Conservation (phyloP, 2,329 filamentous ascomycete species). For the Scedosporium minutisporum region DNA sequence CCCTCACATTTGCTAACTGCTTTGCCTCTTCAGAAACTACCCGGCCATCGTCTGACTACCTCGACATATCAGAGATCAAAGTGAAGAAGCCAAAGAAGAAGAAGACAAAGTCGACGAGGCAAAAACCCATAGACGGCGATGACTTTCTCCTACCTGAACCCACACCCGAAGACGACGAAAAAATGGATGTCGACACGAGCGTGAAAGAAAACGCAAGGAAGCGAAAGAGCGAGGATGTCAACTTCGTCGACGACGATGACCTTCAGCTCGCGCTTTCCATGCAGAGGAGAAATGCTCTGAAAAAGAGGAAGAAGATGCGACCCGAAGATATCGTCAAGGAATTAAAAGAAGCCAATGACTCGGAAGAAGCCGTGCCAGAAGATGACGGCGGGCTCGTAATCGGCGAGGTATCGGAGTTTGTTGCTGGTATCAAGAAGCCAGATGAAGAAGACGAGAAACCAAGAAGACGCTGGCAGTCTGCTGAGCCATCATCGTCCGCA, state of each 20-base stretch:
- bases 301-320: slow-evolving; percentile 79
- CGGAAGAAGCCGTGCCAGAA: slow-evolving; percentile 30
- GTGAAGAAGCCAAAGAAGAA: slow-evolving; percentile 94
- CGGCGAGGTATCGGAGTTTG: slow-evolving; percentile 91
- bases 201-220: slow-evolving; percentile 31
- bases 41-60: slow-evolving; percentile 62
- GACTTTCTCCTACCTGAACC: slow-evolving; percentile 34
- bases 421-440: slow-evolving; percentile 67
- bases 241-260: slow-evolving; percentile 84
- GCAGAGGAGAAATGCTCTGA: slow-evolving; percentile 75
- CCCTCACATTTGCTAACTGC: neutral
- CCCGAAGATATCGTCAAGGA: slow-evolving; percentile 83
- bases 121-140: slow-evolving; percentile 57
- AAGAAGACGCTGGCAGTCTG: slow-evolving; percentile 27
- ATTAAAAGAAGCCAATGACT: slow-evolving; percentile 46
- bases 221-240: slow-evolving; percentile 57
- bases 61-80: slow-evolving; percentile 79
- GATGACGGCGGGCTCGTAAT: slow-evolving; percentile 63
- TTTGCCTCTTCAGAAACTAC: neutral
- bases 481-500: slow-evolving; percentile 29
- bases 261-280: slow-evolving; percentile 75
- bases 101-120: slow-evolving; percentile 66
- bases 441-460: slow-evolving; percentile 45
- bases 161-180: slow-evolving; percentile 21
- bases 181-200: slow-evolving; percentile 71